Percentiles rank a stretch among this genome's conserved stretches.
phyloP scores from a whole-genome alignment of 2,329 filamentous ascomycete genomes.

The Nemania diffusa region DNA sequence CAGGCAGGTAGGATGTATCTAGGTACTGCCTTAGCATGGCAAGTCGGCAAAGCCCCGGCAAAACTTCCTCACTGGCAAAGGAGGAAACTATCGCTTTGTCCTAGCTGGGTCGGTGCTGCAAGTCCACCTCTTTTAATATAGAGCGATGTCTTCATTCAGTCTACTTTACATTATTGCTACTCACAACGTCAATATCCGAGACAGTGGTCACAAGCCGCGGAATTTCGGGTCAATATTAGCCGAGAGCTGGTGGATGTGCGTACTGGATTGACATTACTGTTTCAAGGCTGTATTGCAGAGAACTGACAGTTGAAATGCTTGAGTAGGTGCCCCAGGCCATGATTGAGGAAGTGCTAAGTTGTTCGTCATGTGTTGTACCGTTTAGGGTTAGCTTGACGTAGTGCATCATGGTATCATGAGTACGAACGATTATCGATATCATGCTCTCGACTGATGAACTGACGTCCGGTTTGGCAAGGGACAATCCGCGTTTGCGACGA shows the following conservation, averaged over 20 bases:
- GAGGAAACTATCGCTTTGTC: not conserved
- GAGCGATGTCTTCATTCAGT: not conserved
- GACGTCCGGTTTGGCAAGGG: not conserved
- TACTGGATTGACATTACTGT: not conserved
- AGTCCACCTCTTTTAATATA: not conserved
- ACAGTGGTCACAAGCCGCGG: conserved; percentile 7
- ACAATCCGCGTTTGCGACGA: not conserved
- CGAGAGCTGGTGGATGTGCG: not conserved
- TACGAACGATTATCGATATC: not conserved
- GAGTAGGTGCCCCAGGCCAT: not conserved
- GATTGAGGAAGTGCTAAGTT: not conserved
- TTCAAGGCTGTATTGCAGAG: not conserved
- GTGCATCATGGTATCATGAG: not conserved
- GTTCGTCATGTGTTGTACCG: not conserved
- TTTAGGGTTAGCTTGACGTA: not conserved
- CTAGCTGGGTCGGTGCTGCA: not conserved
- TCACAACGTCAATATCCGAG: conserved; percentile 7
- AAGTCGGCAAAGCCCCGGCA: conserved; percentile 30
- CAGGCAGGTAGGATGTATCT: not conserved
- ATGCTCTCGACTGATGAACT: not conserved
- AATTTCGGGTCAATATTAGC: conserved; percentile 15
- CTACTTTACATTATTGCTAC: not conserved
- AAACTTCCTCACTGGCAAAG: conserved; percentile 4
- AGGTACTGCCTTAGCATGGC: not conserved
- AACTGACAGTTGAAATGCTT: not conserved